phyloP scores from a whole-genome alignment of 129 eudicot species.

The Deinandra increscens region DNA sequence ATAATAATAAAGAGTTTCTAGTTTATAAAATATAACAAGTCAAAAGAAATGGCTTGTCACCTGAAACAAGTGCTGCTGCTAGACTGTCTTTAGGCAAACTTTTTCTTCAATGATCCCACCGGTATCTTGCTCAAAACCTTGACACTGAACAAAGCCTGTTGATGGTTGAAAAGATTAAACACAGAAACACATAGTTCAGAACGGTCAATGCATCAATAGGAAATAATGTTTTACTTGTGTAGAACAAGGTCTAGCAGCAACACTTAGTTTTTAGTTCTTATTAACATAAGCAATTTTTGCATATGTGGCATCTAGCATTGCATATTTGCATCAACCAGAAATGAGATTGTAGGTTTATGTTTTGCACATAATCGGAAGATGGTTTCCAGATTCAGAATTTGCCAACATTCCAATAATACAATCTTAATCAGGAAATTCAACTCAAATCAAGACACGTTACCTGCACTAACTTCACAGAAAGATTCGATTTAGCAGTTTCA shows the following conservation, averaged over 20 bases:
- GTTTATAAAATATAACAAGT: constrained; percentile 44
- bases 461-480: constrained; percentile 83
- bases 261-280: too few species aligned
- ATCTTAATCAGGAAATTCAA: neutral
- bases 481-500: constrained; percentile 60
- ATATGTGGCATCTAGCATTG: too few species aligned
- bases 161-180: neutral
- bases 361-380: neutral
- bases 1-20: too few species aligned
- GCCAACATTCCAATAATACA: neutral
- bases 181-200: too few species aligned
- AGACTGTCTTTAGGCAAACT: constrained; percentile 30
- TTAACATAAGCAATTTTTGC: too few species aligned
- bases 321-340: too few species aligned
- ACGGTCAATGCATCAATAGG: too few species aligned
- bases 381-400: neutral
- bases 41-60: constrained; percentile 20
- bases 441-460: constrained; percentile 35
- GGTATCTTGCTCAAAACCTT: constrained; percentile 90
- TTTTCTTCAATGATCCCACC: constrained; percentile 54
- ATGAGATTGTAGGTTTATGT: too few species aligned
- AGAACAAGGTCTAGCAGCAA: constrained; percentile 66
- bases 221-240: constrained; percentile 51
- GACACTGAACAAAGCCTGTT: constrained; percentile 56
- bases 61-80: constrained; percentile 1